Base-by-base conservation (phyloP, 2,329 filamentous ascomycete species). In the Decorospora gaudefroyi region DNA sequence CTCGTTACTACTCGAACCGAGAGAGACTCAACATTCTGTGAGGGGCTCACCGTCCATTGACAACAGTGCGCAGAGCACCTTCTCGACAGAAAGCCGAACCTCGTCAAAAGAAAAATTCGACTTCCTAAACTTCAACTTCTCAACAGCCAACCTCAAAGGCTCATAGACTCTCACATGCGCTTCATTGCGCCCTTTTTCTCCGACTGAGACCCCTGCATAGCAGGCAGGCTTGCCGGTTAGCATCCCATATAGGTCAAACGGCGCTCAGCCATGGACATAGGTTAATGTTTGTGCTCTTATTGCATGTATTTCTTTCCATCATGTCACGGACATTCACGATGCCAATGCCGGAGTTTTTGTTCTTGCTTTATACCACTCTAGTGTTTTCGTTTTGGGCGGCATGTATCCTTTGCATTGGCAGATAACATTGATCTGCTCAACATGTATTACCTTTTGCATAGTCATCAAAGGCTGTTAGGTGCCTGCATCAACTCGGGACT, bases 1-100 rank as follows among this genome's bases (percentile, higher is more conserved):
- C 64, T 95, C 89, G 48, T 77, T 95, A 30, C 74, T 91, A 18
- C 78, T 96, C 16, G 91, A 96, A 68, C 91, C 91, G 7, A 79
- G 86, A 32, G 85, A 87, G 62, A 46, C 53, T 29, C 59, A 62
- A 18, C 63, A 61, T 27, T 53, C 57, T 4, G 42, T 53, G 18
- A 62, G 60, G 31, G 57, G 61, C 22, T 57, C 62, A 21, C 57
- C 62, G 12, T 55, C 55, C 11, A 44, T 62, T 11, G 64, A 67
- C 30, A 63, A 54, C 39, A 61, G 53, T 39, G 45, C 53, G 12
- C 46, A 57, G 41, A 55, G 60, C 46, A 58, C 51, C 10, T 45
- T 66, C 27, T 53, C 62, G 6, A 54, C 57, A 10, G 65, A 66
- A 25, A 65, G 44, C 28, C 65, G 66, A 22, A 62, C 50, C 16